Percentiles rank a stretch among this genome's conserved stretches.
Conservation (phyloP, 352 stramenopile genomes). For the Phytophthora pseudosyringae region DNA sequence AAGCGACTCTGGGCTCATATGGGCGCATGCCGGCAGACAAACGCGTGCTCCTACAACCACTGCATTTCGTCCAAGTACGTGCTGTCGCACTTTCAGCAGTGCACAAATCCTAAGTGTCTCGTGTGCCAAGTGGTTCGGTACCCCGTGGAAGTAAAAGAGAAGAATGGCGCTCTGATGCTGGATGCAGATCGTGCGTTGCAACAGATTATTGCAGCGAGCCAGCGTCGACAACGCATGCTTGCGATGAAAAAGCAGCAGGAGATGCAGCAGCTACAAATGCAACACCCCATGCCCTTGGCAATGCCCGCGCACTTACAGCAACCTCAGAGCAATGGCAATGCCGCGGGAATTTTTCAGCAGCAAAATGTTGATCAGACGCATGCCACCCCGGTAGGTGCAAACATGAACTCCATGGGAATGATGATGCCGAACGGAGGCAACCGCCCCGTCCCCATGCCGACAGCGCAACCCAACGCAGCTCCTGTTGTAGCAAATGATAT, state of each 20-base stretch:
- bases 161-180: conserved; percentile 85
- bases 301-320: conserved; percentile 46
- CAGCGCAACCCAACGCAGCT: conserved; percentile 15
- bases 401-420: conserved; percentile 34
- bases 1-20: conserved; percentile 99
- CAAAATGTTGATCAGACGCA: conserved; percentile 23
- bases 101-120: conserved; percentile 96
- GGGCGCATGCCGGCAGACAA: conserved; percentile 96
- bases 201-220: conserved; percentile 79
- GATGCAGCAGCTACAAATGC: conserved; percentile 33
- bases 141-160: conserved; percentile 96
- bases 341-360: conserved; percentile 26
- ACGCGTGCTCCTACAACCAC: conserved; percentile 96
- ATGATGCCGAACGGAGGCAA: conserved; percentile 36
- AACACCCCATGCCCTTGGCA: conserved; percentile 22
- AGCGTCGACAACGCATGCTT: conserved; percentile 62
- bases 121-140: conserved; percentile 98
- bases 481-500: conserved; percentile 13
- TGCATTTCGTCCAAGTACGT: conserved; percentile 99
- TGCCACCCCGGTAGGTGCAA: conserved; percentile 9
- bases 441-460: conserved; percentile 9
- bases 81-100: conserved; percentile 99
- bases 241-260: conserved; percentile 48
- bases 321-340: conserved; percentile 25
- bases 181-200: conserved; percentile 78